These are phyloP conservation scores for Prunus armeniaca DNA, from an alignment of 306 rosid genomes.

Conservation along the genomic window DNA sequence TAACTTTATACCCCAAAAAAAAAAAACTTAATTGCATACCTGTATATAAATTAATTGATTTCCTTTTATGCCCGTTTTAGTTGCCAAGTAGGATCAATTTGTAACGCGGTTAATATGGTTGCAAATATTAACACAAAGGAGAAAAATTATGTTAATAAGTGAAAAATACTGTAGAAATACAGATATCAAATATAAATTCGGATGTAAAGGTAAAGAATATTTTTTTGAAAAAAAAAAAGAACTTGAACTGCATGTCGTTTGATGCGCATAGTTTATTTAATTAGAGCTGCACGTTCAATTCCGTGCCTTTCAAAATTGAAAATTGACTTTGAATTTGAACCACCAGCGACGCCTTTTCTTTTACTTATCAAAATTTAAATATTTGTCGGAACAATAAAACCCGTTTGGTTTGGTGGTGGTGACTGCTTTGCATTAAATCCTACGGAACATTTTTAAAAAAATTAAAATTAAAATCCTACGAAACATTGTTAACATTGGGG, in stretches of 20 bases:
- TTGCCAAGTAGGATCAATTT: no score
- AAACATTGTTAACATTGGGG: neutral
- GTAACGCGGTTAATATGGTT: no score
- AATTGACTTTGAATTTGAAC: conserved; percentile 12
- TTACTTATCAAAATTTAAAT: neutral
- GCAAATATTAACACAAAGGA: no score
- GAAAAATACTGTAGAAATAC: no score
- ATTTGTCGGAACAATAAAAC: neutral
- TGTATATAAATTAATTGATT: neutral
- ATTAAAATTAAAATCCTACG: neutral
- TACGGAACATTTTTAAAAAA: neutral
- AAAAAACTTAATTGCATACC: neutral
- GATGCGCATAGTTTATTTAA: neutral
- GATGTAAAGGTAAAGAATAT: no score
- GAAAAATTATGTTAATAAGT: no score
- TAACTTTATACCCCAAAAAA: neutral
- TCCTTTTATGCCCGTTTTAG: neutral
- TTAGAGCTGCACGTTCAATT: neutral
- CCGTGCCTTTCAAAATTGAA: neutral
- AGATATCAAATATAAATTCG: no score
- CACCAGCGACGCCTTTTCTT: neutral
- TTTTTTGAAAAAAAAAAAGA: no score
- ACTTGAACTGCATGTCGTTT: no score
- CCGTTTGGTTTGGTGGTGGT: neutral
- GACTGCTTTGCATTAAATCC: neutral